Conservation (phyloP, 352 stramenopile species). For the Phytophthora pluvialis region DNA sequence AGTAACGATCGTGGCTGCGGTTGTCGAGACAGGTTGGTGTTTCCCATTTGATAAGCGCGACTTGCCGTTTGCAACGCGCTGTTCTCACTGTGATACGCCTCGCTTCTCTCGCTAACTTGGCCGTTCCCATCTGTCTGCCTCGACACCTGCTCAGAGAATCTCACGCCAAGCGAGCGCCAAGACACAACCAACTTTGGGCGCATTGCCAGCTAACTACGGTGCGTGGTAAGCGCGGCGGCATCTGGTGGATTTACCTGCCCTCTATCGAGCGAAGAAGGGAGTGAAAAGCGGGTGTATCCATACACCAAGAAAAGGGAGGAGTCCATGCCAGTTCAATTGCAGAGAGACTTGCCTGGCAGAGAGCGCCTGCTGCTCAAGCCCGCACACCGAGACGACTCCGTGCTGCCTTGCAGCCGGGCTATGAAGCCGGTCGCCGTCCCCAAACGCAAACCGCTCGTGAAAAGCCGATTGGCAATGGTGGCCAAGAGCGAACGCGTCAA, state of each 20-base stretch:
- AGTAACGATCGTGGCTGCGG: conserved; percentile 25
- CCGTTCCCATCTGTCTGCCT: conserved; percentile 26
- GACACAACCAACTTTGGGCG: conserved; percentile 3
- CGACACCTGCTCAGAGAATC: conserved; percentile 14
- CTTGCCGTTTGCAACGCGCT: conserved; percentile 19
- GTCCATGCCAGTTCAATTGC: conserved; percentile 38
- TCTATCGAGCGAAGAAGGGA: conserved; percentile 30
- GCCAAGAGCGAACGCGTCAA: conserved; percentile 48
- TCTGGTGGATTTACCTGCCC: conserved; percentile 27
- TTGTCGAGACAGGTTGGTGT: conserved; percentile 40
- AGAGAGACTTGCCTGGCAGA: conserved; percentile 38
- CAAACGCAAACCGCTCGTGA: conserved; percentile 64
- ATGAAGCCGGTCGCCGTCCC: conserved; percentile 23
- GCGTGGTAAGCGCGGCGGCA: conserved; percentile 6
- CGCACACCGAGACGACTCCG: conserved; percentile 26
- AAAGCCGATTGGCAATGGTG: conserved; percentile 53
- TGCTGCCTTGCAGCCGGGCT: conserved; percentile 31
- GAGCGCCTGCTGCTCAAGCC: conserved; percentile 28
- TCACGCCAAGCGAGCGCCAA: conserved; percentile 13
- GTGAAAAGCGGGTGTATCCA: conserved; percentile 26
- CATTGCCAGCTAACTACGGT: not conserved
- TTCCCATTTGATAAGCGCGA: conserved; percentile 17
- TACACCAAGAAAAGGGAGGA: conserved; percentile 17
- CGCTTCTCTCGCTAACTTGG: conserved; percentile 8
- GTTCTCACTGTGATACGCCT: conserved; percentile 28